A percentile compares a stretch with the other conserved stretches of the same genome.
These are phyloP conservation scores for Arthrobotrys conoides DNA, from an alignment of 2,329 filamentous ascomycete species.

Conservation along the genomic window DNA sequence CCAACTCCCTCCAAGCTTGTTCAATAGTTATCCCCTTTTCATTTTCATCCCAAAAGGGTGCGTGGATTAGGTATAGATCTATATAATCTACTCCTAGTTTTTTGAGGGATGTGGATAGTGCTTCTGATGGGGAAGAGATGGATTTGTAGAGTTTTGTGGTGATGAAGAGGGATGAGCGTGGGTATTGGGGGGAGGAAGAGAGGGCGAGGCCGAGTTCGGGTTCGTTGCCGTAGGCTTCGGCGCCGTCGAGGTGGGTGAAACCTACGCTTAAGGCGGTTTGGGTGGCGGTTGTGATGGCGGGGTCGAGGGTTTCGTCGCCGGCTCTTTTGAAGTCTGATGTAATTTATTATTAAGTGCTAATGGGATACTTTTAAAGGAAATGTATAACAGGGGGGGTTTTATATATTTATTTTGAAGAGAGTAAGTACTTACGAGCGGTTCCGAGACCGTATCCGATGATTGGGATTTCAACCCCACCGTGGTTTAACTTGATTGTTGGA, in stretches of 20 bases:
- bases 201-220: slow-evolving; percentile 80
- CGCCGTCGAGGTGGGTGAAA: slow-evolving; percentile 81
- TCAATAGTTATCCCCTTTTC: slow-evolving; percentile 64
- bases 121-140: slow-evolving; percentile 67
- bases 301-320: slow-evolving; percentile 65
- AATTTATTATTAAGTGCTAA: not conserved
- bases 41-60: slow-evolving; percentile 67
- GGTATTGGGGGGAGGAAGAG: slow-evolving; percentile 68
- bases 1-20: slow-evolving; percentile 78
- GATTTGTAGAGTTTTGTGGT: slow-evolving; percentile 72
- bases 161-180: slow-evolving; percentile 78
- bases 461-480: slow-evolving; percentile 42
- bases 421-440: slow-evolving; percentile 44
- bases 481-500: slow-evolving; percentile 24
- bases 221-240: slow-evolving; percentile 79
- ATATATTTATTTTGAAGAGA: not conserved
- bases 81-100: slow-evolving; percentile 79
- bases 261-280: slow-evolving; percentile 78
- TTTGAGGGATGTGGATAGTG: slow-evolving; percentile 74
- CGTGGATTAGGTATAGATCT: slow-evolving; percentile 76
- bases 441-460: slow-evolving; percentile 50
- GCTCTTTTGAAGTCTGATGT: slow-evolving; percentile 68
- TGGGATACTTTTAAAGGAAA: not conserved
- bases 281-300: slow-evolving; percentile 68
- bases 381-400: too few species aligned